Conservation (phyloP, 2,329 filamentous ascomycete genomes). For the Cytospora piceicola region DNA sequence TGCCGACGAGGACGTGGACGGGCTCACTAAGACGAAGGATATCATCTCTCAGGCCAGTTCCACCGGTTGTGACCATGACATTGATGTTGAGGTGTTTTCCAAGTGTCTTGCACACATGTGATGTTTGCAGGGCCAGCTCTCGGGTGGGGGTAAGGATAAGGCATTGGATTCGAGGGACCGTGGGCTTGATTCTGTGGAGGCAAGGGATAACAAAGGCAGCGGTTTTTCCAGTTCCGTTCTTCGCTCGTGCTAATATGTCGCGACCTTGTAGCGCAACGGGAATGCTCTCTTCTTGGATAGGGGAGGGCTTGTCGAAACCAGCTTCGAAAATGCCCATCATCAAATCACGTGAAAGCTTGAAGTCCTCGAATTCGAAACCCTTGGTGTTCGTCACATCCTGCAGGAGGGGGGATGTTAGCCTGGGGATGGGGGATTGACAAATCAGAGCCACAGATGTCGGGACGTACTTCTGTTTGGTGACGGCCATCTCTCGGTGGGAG, state of each 20-base stretch:
- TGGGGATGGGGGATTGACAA: background rate
- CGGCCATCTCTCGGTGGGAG: constrained; percentile 74
- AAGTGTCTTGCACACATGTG: constrained; percentile 97
- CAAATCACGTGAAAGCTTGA: constrained; percentile 90
- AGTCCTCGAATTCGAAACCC: constrained; percentile 96
- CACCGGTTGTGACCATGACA: constrained; percentile 98
- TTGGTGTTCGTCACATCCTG: constrained; percentile 98
- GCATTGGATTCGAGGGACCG: constrained; percentile 93
- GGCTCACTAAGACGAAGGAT: constrained; percentile 93
- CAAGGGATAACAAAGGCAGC: constrained; percentile 97
- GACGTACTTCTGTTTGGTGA: constrained; percentile 76
- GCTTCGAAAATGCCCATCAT: constrained; percentile 99
- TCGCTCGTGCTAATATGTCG: constrained; percentile 93
- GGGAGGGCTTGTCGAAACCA: constrained; percentile 97
- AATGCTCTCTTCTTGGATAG: constrained; percentile 99
- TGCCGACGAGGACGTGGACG: constrained; percentile 97
- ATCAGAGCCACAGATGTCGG: background rate
- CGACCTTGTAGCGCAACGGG: constrained; percentile 93
- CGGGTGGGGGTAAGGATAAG: constrained; percentile 95
- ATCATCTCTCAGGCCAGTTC: constrained; percentile 92
- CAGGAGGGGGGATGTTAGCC: constrained; percentile 10
- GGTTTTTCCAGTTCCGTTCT: constrained; percentile 98
- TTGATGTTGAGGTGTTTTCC: constrained; percentile 97
- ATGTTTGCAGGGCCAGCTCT: constrained; percentile 97
- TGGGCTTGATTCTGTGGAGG: constrained; percentile 94